Evolutionary conservation across 345 rosid species (phyloP), one percentile per base, ranked within the genome.

Genomic region (Durio zibethinus): DNA sequence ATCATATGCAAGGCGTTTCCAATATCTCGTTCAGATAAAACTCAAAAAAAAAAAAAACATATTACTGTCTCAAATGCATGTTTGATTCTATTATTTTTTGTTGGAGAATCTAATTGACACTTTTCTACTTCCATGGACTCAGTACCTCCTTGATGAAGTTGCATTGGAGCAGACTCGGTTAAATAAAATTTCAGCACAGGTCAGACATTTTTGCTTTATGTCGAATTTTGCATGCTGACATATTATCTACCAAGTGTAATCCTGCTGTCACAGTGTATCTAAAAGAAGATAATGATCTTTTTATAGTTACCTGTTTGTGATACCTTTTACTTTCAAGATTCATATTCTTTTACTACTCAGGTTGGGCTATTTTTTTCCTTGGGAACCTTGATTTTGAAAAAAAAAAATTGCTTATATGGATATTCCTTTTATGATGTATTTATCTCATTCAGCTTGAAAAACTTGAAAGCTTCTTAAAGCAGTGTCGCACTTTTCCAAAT

Each of bases 111-210:
- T 63, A 7, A 4, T 18, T 54, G 20, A 15, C 57, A 43, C 14
- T 36, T 27, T 40, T 66, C 31, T 80, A 23, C 40, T 67, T 38
- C 66, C 4, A 75, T 74, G 75, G 29, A 48, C 65, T 53, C 83
- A 96, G 98, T 92, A 93, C 82, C 97, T 96, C 73, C 93, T 92
- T 25, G 93, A 91, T 82, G 94, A 93, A 84, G 97, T 91, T 79
- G 95, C 93, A 14, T 67, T 93, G 81, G 90, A 86, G 84, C 88
- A 91, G 1, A 73, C 29, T 27, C 89, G 85, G 73, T 73, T 93
- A 78, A 92, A 86, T 63, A 92, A 85, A 80, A 93, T 96, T 79
- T 94, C 98, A 10, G 78, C 83, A 45, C 98, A 93, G 98, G 99
- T 93, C 23, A 71, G 73, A 48, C 63, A 20, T 62, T 45, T 21